Conservation (phyloP, 1,284 basidiomycete genomes). For the Trametes pubescens region DNA sequence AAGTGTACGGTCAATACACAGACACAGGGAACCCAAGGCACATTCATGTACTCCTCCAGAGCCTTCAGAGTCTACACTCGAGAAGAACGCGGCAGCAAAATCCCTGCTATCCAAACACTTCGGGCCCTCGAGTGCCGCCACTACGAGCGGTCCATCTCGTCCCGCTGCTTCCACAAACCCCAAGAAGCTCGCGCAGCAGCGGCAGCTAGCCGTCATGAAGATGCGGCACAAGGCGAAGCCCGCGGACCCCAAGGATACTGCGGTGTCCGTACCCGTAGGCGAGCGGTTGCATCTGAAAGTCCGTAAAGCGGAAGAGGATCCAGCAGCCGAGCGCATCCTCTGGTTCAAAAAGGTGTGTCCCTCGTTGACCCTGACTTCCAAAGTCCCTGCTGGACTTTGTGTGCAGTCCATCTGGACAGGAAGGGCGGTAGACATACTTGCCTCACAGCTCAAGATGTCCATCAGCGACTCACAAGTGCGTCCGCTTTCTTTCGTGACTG, state of each 20-base stretch:
- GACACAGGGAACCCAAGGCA: constrained; percentile 67
- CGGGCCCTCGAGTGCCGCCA: constrained; percentile 39
- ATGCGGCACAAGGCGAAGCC: constrained; percentile 74
- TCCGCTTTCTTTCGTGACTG: neutral
- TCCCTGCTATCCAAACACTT: constrained; percentile 66
- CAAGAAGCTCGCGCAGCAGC: constrained; percentile 60
- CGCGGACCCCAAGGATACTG: constrained; percentile 63
- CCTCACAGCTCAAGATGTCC: constrained; percentile 39
- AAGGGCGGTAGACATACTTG: constrained; percentile 48
- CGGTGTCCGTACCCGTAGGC: constrained; percentile 53
- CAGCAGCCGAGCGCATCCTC: constrained; percentile 51
- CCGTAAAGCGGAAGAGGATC: constrained; percentile 41
- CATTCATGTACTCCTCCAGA: constrained; percentile 55
- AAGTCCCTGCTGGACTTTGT: constrained; percentile 1
- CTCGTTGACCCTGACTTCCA: no score
- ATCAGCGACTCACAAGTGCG: constrained; percentile 34
- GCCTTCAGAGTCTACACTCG: constrained; percentile 19
- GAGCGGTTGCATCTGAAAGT: constrained; percentile 67
- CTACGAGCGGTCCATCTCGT: constrained; percentile 27
- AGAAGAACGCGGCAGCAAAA: constrained; percentile 58
- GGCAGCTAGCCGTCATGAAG: constrained; percentile 72
- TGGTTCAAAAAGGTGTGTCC: constrained; percentile 77
- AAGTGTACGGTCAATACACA: constrained; percentile 39
- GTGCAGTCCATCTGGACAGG: constrained; percentile 48
- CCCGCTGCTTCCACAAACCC: constrained; percentile 53